phyloP scores from a whole-genome alignment of 176 grass and related monocot genomes.

The Paspalum notatum region DNA sequence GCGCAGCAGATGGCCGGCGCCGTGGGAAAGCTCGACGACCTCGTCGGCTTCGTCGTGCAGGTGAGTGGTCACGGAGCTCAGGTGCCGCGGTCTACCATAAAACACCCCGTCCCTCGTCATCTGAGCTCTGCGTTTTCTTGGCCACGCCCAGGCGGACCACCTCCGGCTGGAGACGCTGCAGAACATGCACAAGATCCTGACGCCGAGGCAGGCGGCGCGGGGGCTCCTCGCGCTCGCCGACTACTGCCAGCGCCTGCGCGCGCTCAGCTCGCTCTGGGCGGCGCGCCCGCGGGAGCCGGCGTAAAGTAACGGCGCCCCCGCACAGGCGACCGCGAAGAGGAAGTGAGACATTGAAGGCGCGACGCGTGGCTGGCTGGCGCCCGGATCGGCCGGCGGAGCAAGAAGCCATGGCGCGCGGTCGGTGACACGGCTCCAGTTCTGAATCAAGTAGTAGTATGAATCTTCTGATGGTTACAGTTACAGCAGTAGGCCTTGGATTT shows the following conservation, averaged over 20 bases:
- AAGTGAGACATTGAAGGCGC: not conserved
- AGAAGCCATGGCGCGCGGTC: not conserved
- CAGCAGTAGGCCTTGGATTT: not conserved
- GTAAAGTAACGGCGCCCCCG: not conserved
- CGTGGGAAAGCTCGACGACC: slow-evolving; percentile 52
- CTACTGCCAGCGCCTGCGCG: slow-evolving; percentile 71
- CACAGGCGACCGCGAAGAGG: not conserved
- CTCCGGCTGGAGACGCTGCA: slow-evolving; percentile 64
- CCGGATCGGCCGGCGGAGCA: not conserved
- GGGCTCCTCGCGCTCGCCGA: slow-evolving; percentile 77
- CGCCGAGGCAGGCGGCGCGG: slow-evolving; percentile 56
- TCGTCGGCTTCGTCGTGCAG: slow-evolving; percentile 66
- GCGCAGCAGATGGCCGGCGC: slow-evolving; percentile 63
- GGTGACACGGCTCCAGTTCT: slow-evolving; percentile 11
- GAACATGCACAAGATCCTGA: slow-evolving; percentile 78
- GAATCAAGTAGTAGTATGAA: not conserved
- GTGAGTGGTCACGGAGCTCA: not conserved
- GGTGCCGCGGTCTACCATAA: no score
- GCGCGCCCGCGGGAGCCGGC: slow-evolving; percentile 60
- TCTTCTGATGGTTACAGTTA: slow-evolving; percentile 5
- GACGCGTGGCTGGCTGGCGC: not conserved
- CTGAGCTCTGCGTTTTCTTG: not conserved
- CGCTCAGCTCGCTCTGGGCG: slow-evolving; percentile 79
- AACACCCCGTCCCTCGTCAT: no score
- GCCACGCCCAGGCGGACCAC: slow-evolving; percentile 59